phyloP scores from a whole-genome alignment of 1,139 yeast species.

The Taphrina sp. region DNA sequence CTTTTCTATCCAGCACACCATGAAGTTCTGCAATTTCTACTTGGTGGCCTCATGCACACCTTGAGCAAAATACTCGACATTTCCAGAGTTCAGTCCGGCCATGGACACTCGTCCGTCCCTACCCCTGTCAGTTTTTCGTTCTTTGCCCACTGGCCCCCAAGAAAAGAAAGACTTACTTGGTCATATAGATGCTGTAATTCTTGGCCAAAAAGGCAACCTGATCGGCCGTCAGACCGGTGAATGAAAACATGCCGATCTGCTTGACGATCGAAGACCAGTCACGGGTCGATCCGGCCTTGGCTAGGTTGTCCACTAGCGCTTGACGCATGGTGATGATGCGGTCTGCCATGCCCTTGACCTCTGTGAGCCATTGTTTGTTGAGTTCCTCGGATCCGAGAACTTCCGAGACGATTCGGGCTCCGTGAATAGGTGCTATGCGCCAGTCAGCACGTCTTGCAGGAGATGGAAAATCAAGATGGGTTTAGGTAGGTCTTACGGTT shows the following conservation, averaged over 20 bases:
- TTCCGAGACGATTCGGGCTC: constrained; percentile 85
- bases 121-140: constrained; percentile 51
- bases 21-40: background rate
- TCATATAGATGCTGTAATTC: constrained; percentile 71
- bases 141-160: background rate
- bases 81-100: constrained; percentile 83
- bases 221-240: constrained; percentile 76
- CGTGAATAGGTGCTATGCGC: constrained; percentile 67
- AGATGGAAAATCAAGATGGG: background rate
- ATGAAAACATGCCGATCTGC: constrained; percentile 97
- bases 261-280: constrained; percentile 89
- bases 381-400: constrained; percentile 66
- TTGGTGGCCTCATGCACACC: constrained; percentile 68
- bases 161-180: background rate
- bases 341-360: constrained; percentile 82
- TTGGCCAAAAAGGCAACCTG: constrained; percentile 78
- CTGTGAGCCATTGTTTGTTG: constrained; percentile 75
- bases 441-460: background rate
- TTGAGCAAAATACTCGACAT: constrained; percentile 74
- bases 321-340: constrained; percentile 78
- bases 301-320: constrained; percentile 59
- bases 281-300: constrained; percentile 70
- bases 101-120: constrained; percentile 82
- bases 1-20: no score
- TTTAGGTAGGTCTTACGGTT: constrained; percentile 54